Base-by-base conservation (phyloP, 1,284 basidiomycete genomes). In the Tylopilus sp. region DNA sequence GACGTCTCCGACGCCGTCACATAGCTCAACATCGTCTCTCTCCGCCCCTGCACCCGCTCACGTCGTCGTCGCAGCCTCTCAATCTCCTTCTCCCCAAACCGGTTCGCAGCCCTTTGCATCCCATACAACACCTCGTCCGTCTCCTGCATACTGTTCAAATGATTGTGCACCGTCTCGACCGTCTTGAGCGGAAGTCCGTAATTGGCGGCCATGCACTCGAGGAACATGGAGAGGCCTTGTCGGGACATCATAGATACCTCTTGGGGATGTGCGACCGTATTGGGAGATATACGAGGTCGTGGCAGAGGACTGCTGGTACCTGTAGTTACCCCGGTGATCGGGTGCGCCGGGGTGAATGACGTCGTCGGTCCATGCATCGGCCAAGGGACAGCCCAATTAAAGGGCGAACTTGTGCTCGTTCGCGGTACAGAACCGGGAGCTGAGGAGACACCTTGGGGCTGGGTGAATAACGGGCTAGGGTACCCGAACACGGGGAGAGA, bases 101-200 rank as follows among this genome's bases (percentile, higher is more conserved):
- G 60, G 44, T 75, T 74, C 3, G 77, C 74, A 33, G 64, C 74
- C 53, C 76, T 64, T 26, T 69, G 60, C 77, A 77, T 80, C 55
- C 63, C 69, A n/a, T 18, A 59, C 55, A 77, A 62, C 55, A 77
- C 68, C 52, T 68, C 70, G 29, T 80, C 76, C 15, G 74, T 64
- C 53, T 75, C 78, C 16, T 54, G 54, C 61, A 77, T 24, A 53
- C 59, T 69, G 26, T 61, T 39, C n/a, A 69, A 63, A 0, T 69
- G 57, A 6, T 53, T 24, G 57, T 78, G 79, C 57, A 80, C 76
- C 7, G 64, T 69, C 6, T 69, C 63, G 5, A 74, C 76, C 26
- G 78, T 69, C 0, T 33, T 29, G 18, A 72, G 24, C 16, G 63
- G 67, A 4, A 76, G 58, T 39, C 68, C 74, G 7, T 77, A 73